Conservation (phyloP, 73 alveolate species). For the Tetrahymena borealis region DNA sequence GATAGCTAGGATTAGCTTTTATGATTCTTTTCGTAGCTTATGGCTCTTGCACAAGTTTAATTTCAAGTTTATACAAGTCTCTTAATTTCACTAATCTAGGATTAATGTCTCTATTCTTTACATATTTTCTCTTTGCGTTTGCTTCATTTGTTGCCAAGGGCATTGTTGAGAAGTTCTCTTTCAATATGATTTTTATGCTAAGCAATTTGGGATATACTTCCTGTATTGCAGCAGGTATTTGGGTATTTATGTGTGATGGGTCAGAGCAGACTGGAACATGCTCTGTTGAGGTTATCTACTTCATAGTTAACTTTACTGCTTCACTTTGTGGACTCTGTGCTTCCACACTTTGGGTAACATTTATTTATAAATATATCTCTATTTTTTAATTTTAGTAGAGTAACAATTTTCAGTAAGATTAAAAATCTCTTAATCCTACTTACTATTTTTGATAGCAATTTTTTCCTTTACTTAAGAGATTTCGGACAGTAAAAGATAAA, state of each 20-base stretch:
- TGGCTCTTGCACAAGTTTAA: background rate
- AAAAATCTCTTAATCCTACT: too few species aligned
- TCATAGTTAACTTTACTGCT: background rate
- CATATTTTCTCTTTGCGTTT: background rate
- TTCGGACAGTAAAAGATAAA: background rate
- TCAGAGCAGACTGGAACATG: background rate
- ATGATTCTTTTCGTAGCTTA: background rate
- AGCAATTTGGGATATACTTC: background rate
- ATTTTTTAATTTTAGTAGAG: background rate
- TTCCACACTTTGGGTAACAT: background rate
- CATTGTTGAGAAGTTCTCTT: background rate
- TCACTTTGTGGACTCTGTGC: background rate
- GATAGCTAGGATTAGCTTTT: background rate
- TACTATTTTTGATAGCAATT: too few species aligned
- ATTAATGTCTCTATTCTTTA: background rate
- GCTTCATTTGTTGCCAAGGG: background rate
- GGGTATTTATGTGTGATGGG: background rate
- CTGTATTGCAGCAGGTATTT: background rate
- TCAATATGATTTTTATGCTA: background rate
- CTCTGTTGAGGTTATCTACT: background rate
- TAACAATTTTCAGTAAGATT: background rate
- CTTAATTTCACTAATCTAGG: background rate
- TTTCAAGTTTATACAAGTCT: background rate
- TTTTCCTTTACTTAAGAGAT: background rate
- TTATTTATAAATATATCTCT: background rate